Evolutionary conservation across 768 basidiomycete genomes (phyloP).

Genomic region (Collybia sordida): DNA sequence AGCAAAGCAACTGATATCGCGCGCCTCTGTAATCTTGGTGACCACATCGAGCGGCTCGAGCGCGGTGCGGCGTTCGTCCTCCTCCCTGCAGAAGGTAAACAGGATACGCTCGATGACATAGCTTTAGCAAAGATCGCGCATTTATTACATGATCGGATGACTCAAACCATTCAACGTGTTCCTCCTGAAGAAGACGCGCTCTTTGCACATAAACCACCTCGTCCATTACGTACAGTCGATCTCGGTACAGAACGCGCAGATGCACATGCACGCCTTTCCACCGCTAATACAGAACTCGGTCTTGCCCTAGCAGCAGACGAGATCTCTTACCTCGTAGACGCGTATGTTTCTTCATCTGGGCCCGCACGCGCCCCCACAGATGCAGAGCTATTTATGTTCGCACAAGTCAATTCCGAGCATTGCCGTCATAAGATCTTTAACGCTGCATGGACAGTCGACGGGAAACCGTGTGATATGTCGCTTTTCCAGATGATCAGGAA

Average conservation of each 20-base stretch:
- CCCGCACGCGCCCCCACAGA: constrained; percentile 84
- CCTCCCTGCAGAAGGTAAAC: constrained; percentile 32
- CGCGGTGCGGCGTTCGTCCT: constrained; percentile 77
- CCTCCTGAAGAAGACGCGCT: constrained; percentile 57
- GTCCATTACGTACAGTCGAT: constrained; percentile 18
- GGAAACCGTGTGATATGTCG: constrained; percentile 56
- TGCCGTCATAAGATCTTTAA: constrained; percentile 99
- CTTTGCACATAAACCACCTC: constrained; percentile 60
- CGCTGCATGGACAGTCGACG: constrained; percentile 92
- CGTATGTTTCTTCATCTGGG: constrained; percentile 80
- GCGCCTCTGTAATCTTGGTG: constrained; percentile 76
- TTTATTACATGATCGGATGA: constrained; percentile 95
- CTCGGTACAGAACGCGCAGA: constrained; percentile 47
- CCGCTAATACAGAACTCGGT: constrained; percentile 83
- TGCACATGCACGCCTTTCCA: constrained; percentile 60
- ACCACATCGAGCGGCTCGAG: constrained; percentile 78
- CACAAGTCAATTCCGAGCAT: constrained; percentile 99
- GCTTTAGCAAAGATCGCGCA: constrained; percentile 54
- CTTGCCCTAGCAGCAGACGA: constrained; percentile 90
- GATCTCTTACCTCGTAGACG: constrained; percentile 88
- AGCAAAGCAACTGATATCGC: constrained; percentile 98
- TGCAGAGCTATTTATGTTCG: constrained; percentile 99
- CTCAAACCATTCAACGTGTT: constrained; percentile 66
- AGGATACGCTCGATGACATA: constrained; percentile 39
- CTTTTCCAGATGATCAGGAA: constrained; percentile 98